Evolutionary conservation across 2,329 filamentous ascomycete genomes (phyloP).

Genomic region (Apiospora malaysiana): DNA sequence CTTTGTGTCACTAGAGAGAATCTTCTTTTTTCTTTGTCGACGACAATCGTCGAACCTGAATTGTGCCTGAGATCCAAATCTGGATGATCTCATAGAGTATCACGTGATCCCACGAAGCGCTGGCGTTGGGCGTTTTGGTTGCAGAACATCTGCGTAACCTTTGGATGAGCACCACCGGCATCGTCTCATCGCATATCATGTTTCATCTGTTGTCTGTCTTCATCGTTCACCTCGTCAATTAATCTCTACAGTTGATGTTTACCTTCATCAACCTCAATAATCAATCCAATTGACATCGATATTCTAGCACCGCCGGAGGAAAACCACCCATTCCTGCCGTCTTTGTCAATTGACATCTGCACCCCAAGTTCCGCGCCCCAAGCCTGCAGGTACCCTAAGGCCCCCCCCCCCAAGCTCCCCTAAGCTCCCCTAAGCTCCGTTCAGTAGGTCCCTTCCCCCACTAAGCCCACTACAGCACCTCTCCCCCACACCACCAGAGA

Average conservation of each 20-base stretch:
- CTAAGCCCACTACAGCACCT: not conserved
- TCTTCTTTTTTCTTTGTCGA: not conserved
- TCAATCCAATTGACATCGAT: too few species aligned
- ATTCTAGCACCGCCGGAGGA: too few species aligned
- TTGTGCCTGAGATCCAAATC: not conserved
- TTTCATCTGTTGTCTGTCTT: not conserved
- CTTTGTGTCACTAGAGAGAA: not conserved
- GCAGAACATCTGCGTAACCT: too few species aligned
- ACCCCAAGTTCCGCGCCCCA: not conserved
- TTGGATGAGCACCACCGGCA: too few species aligned
- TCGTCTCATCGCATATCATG: not conserved
- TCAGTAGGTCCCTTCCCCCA: not conserved
- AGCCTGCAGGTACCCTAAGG: not conserved
- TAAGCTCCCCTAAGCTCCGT: too few species aligned
- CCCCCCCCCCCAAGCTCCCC: not conserved
- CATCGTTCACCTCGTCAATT: not conserved
- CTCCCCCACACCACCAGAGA: not conserved
- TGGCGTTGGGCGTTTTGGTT: not conserved
- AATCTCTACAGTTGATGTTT: too few species aligned
- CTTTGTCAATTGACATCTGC: not conserved
- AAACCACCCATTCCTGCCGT: too few species aligned
- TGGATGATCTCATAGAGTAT: not conserved
- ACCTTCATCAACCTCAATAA: too few species aligned
- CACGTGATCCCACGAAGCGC: not conserved
- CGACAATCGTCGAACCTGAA: not conserved